Percentiles rank a stretch among this genome's conserved stretches.
phyloP scores from a whole-genome alignment of 2,329 filamentous ascomycete species.

The Cladosporium austrohemisphaericum region DNA sequence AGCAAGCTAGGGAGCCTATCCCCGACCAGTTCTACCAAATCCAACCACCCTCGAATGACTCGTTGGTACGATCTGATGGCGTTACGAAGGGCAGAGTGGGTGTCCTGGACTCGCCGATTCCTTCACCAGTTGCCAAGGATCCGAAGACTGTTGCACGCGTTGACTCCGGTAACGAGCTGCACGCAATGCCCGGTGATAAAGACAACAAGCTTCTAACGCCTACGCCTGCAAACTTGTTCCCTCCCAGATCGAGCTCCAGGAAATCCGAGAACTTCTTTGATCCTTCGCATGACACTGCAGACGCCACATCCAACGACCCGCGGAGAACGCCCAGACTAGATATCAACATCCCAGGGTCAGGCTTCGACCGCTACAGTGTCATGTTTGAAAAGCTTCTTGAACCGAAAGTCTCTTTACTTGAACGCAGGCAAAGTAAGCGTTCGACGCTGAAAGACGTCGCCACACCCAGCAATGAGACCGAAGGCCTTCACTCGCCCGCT shows the following conservation, averaged over 20 bases:
- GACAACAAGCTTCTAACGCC: background rate
- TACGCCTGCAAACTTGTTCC: background rate
- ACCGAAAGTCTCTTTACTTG: conserved; percentile 29
- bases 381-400: conserved; percentile 81
- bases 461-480: background rate
- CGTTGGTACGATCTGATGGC: background rate
- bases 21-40: conserved; percentile 18
- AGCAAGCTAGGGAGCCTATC: conserved; percentile 17
- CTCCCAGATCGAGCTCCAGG: conserved; percentile 8
- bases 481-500: background rate
- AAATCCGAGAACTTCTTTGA: background rate
- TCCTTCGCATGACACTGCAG: background rate
- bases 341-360: conserved; percentile 74
- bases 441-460: background rate
- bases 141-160: background rate
- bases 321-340: conserved; percentile 50
- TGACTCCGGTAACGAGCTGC: background rate
- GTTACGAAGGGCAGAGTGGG: background rate
- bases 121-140: conserved; percentile 4
- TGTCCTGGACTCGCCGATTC: conserved; percentile 10
- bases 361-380: conserved; percentile 84
- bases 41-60: conserved; percentile 11
- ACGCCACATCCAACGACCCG: background rate
- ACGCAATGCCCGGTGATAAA: background rate
- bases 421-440: conserved; percentile 28